Evolutionary conservation across 202 grass and related monocot genomes (phyloP).

Genomic region (Panicum virgatum): DNA sequence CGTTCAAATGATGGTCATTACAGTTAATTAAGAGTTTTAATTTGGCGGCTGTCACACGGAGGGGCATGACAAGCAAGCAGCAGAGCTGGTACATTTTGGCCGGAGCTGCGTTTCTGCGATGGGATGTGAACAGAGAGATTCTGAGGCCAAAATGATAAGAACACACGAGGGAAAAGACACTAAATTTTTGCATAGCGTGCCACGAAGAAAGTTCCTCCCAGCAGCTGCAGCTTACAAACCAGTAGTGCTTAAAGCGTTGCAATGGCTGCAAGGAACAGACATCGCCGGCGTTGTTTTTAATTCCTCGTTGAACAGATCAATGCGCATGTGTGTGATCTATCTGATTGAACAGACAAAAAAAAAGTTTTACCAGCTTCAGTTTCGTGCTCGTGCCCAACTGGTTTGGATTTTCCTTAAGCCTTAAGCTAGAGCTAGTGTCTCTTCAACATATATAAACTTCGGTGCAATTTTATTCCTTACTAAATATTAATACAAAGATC

Average conservation of each 20-base stretch:
- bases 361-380: background rate
- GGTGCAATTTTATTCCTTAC: background rate
- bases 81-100: background rate
- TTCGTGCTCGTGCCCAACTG: background rate
- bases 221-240: too few species aligned
- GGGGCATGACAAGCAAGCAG: background rate
- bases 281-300: conserved; percentile 15
- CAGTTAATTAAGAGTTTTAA: too few species aligned
- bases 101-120: background rate
- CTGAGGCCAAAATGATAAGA: background rate
- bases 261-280: conserved; percentile 30
- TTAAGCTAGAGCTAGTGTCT: conserved; percentile 10
- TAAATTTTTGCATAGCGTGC: background rate
- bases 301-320: conserved; percentile 25
- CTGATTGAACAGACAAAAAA: too few species aligned
- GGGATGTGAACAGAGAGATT: conserved; percentile 46
- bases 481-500: too few species aligned
- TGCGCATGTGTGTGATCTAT: conserved; percentile 12
- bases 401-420: background rate
- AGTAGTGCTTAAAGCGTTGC: conserved; percentile 10
- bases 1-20: too few species aligned
- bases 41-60: too few species aligned
- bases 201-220: conserved; percentile 32
- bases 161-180: background rate
- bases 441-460: background rate